Evolutionary conservation across 2,329 filamentous ascomycete species (phyloP).

Genomic region (Capronia epimyces): DNA sequence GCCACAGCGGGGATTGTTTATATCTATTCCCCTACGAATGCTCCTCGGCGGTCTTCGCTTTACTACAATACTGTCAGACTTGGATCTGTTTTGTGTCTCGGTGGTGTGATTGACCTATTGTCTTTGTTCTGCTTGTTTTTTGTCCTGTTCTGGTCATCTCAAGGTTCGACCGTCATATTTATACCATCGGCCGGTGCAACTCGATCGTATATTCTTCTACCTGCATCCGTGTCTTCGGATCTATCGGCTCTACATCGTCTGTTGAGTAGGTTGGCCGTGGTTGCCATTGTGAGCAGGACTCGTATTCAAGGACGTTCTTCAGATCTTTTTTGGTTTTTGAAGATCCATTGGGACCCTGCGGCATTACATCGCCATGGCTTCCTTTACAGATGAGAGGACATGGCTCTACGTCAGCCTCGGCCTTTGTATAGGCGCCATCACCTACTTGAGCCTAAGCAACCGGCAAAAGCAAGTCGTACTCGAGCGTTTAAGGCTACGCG

Average conservation of each 20-base stretch:
- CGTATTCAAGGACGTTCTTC: too few species aligned
- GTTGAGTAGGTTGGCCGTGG: too few species aligned
- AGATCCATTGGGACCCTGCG: too few species aligned
- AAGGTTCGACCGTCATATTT: conserved; percentile 10
- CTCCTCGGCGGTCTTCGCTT: too few species aligned
- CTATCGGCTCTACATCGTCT: too few species aligned
- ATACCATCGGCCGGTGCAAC: neutral
- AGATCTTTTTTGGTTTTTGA: too few species aligned
- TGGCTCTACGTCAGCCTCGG: conserved; percentile 20
- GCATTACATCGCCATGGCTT: conserved; percentile 1
- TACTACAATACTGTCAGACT: neutral
- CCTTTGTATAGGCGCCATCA: conserved; percentile 15
- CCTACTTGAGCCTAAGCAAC: conserved; percentile 31
- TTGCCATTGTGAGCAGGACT: too few species aligned
- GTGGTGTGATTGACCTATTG: conserved; percentile 13
- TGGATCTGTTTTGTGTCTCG: neutral
- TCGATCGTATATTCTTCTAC: neutral
- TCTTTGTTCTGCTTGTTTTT: conserved; percentile 13
- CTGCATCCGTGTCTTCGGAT: too few species aligned
- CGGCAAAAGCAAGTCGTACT: conserved; percentile 39
- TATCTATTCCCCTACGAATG: neutral
- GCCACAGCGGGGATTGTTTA: neutral
- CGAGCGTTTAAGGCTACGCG: conserved; percentile 36
- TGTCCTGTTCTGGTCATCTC: conserved; percentile 13
- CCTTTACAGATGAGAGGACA: conserved; percentile 11